Percentiles rank a stretch among this genome's conserved stretches.
phyloP scores from a whole-genome alignment of 768 basidiomycete genomes.

The Dioszegia aurantiaca region DNA sequence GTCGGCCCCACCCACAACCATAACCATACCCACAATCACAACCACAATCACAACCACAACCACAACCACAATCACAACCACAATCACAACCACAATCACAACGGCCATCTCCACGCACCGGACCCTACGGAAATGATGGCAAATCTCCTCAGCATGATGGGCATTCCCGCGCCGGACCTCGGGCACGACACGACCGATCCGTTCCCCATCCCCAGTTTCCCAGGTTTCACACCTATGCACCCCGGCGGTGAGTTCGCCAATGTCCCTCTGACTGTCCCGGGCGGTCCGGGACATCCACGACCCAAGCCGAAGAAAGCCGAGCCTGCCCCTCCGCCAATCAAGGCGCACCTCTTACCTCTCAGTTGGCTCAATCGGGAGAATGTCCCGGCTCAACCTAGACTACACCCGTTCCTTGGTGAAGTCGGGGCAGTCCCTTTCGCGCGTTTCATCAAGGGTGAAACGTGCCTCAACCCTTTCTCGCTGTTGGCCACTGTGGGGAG shows the following conservation, averaged over 20 bases:
- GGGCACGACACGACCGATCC: not conserved
- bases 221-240: not conserved
- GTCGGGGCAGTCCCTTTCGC: not conserved
- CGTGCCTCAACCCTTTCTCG: not conserved
- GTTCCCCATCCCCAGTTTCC: not conserved
- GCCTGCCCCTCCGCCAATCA: not conserved
- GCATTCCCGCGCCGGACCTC: not conserved
- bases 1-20: not conserved
- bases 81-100: too few species aligned
- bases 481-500: not conserved
- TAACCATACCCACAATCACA: not conserved
- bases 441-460: not conserved
- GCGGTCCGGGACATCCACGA: not conserved
- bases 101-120: not conserved
- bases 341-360: slow-evolving; percentile 6
- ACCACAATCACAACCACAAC: too few species aligned
- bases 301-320: not conserved
- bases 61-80: too few species aligned
- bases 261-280: not conserved
- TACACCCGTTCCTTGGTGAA: slow-evolving; percentile 3
- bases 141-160: not conserved
- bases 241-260: not conserved
- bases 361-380: not conserved
- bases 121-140: not conserved
- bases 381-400: not conserved